A percentile compares a stretch with the other conserved stretches of the same genome.
phyloP scores from a whole-genome alignment of 495 filamentous ascomycete genomes.

The Penicillium silybi region DNA sequence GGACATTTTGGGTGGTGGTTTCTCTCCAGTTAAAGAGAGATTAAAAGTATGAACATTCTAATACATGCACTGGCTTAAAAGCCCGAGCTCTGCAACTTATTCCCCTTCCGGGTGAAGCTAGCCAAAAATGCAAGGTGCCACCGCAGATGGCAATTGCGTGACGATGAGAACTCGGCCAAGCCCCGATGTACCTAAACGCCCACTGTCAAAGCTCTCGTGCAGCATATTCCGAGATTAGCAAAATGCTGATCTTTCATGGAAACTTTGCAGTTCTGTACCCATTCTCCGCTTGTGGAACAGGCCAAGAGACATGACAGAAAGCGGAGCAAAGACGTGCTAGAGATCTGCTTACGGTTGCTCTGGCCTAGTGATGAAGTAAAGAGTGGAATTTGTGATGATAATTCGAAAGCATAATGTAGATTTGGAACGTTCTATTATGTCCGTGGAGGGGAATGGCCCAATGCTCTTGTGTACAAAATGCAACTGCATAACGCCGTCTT shows the following conservation, averaged over 20 bases:
- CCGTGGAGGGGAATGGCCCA: background rate
- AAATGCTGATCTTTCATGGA: background rate
- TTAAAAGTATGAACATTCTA: background rate
- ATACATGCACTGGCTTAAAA: background rate
- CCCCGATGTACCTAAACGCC: background rate
- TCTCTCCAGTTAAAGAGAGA: background rate
- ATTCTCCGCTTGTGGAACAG: too few relatives aligned
- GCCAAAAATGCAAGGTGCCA: slow-evolving; percentile 17
- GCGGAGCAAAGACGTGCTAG: slow-evolving; percentile 24
- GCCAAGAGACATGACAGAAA: slow-evolving; percentile 14
- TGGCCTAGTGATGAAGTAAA: background rate
- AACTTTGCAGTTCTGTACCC: too few relatives aligned
- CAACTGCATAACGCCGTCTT: slow-evolving; percentile 8
- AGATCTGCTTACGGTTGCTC: background rate
- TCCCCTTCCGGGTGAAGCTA: background rate
- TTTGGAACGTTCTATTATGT: background rate
- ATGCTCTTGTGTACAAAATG: slow-evolving; percentile 6
- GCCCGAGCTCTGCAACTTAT: too few relatives aligned
- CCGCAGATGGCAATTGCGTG: slow-evolving; percentile 17
- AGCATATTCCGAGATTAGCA: background rate
- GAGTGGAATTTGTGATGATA: background rate
- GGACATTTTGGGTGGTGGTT: slow-evolving; percentile 7
- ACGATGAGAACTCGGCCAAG: slow-evolving; percentile 4
- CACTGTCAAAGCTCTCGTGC: background rate
- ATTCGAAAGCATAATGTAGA: background rate